Evolutionary conservation across 1,139 yeast species (phyloP).

Genomic region (Blastobotrys persicus): DNA sequence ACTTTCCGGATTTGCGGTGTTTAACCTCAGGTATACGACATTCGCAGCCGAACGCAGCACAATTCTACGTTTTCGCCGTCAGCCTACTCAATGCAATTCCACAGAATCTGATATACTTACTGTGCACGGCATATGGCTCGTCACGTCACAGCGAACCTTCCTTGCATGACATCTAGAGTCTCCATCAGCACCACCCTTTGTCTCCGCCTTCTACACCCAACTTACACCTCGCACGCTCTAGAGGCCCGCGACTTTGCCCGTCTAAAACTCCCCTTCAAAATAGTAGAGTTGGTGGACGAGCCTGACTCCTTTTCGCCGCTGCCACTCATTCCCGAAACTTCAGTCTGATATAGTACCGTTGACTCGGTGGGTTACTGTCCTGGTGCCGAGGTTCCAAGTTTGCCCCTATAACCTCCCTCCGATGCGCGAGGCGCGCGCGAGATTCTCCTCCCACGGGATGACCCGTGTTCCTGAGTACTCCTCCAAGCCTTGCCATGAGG

Average conservation of each 20-base stretch:
- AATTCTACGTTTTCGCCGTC: conserved; percentile 42
- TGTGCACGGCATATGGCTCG: conserved; percentile 70
- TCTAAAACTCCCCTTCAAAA: conserved; percentile 29
- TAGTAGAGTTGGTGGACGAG: conserved; percentile 3
- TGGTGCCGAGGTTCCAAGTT: neutral
- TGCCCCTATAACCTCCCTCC: no score
- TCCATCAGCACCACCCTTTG: conserved; percentile 10
- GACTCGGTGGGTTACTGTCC: no score
- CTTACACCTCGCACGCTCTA: conserved; percentile 38
- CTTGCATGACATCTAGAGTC: conserved; percentile 55
- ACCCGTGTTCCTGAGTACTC: no score
- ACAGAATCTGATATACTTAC: conserved; percentile 23
- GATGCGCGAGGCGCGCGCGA: no score
- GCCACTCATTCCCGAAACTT: conserved; percentile 1
- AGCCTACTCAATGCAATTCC: neutral
- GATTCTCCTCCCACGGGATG: no score
- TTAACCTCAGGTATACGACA: conserved; percentile 59
- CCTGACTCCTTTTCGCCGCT: conserved; percentile 3
- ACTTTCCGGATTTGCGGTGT: conserved; percentile 15
- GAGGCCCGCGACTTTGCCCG: conserved; percentile 35
- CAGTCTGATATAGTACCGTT: neutral
- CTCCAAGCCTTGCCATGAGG: no score
- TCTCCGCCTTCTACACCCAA: neutral
- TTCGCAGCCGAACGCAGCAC: conserved; percentile 73
- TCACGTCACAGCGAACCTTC: conserved; percentile 70